Base-by-base conservation (phyloP, 2,329 filamentous ascomycete genomes). In the Verticillium nubilum region DNA sequence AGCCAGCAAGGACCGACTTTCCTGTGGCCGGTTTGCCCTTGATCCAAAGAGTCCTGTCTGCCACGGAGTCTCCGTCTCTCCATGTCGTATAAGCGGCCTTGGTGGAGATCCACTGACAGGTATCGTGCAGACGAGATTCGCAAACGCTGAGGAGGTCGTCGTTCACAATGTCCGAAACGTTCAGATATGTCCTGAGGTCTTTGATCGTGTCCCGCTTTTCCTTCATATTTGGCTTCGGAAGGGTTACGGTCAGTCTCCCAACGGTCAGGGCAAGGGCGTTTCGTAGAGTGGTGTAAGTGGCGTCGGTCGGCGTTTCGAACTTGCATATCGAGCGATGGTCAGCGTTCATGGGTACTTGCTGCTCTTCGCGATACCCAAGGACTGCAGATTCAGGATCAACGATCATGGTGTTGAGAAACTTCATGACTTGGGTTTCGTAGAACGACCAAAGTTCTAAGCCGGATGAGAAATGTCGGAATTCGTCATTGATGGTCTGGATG, bases 321-420 rank as follows among this genome's bases (percentile, higher is more conserved):
- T 72, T 72, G 66, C 69, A 72, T 6, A 72, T 68, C 7, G 60
- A 63, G 3, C 67, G 63, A 58, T 73, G 71, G 55, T 71, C 67
- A 2, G 70, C 69, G 33, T 64, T 62, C 52, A 72, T 61, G 2
- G 65, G 65, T 17, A 65, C 58, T 15, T 66, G 64, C 35, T 58
- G 63, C 57, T 71, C 69, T 26, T 63, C 60, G 0, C 55, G 60
- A 50, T 67, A 68, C 13, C 66, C 65, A 4, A 72, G 62, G 5
- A 65, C 56, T 1, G 68, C 68, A 5, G 69, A 67, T 15, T 66
- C 61, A 13, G 60, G 61, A 10, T 67, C 64, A 5, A 71, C 68
- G 15, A 71, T 62, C 25, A 65, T 56, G 1, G 62, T 29, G 37
- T 60, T 64, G 26, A 67, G 60, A 1, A 59, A 23, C n/a, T 58